Percentiles rank a stretch among this genome's conserved stretches.
Conservation (phyloP, 352 stramenopile genomes). For the Aphanomyces cochlioides region DNA sequence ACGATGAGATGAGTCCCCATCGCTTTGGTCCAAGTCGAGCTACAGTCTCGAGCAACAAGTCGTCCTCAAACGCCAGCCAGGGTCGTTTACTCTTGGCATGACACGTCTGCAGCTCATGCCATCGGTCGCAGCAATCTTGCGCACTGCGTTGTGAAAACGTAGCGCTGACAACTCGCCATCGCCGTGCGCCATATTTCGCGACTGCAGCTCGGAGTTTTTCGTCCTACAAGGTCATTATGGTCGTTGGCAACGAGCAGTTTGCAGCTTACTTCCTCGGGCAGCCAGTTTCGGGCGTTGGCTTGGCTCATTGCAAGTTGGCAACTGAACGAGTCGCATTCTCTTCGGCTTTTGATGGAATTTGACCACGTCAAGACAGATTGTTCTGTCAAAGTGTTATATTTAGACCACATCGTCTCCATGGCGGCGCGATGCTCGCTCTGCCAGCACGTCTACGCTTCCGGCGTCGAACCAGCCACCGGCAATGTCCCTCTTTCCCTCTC, state of each 20-base stretch:
- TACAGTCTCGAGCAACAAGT: conserved; percentile 29
- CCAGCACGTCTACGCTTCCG: conserved; percentile 2
- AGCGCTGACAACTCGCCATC: conserved; percentile 66
- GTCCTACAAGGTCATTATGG: conserved; percentile 41
- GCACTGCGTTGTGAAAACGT: conserved; percentile 46
- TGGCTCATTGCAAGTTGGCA: background rate
- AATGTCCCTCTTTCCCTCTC: background rate
- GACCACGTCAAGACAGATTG: too few species aligned
- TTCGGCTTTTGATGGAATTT: too few species aligned
- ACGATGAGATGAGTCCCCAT: conserved; percentile 29
- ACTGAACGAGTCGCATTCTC: background rate
- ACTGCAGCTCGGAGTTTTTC: conserved; percentile 60
- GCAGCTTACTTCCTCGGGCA: background rate
- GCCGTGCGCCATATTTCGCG: conserved; percentile 65
- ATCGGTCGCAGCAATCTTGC: conserved; percentile 57
- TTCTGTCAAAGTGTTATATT: too few species aligned
- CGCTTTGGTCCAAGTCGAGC: conserved; percentile 25
- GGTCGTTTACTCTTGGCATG: conserved; percentile 32
- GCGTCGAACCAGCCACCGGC: conserved; percentile 4
- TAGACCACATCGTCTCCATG: too few species aligned
- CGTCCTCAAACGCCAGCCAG: conserved; percentile 37
- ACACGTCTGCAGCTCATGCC: conserved; percentile 59
- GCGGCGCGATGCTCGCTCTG: background rate
- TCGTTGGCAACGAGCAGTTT: background rate
- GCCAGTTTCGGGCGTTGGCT: background rate